A percentile compares a stretch with the other conserved stretches of the same genome.
phyloP scores from a whole-genome alignment of 2,329 filamentous ascomycete species.

The Parastagonospora nodorum region DNA sequence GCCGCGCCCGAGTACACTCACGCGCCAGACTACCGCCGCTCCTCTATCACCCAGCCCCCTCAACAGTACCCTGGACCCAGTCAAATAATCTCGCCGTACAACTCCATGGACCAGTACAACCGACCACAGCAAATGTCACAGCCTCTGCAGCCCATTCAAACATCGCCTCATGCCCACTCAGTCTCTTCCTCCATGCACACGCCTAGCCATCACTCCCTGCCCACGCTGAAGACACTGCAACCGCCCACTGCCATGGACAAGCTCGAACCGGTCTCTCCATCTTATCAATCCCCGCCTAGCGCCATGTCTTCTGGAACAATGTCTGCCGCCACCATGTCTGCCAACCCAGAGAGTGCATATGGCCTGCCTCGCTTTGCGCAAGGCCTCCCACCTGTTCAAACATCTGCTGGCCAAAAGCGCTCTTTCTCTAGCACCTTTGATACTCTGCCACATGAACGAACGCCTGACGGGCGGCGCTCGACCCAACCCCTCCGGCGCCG shows the following conservation, averaged over 20 bases:
- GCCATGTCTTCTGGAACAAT: constrained; percentile 35
- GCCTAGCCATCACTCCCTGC: constrained; percentile 44
- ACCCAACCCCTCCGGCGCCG: constrained; percentile 40
- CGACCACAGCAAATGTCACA: constrained; percentile 45
- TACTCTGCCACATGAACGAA: constrained; percentile 48
- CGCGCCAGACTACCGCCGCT: constrained; percentile 47
- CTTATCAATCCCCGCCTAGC: constrained; percentile 46
- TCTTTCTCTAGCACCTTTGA: constrained; percentile 54
- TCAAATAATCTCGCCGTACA: constrained; percentile 43
- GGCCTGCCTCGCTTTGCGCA: constrained; percentile 35
- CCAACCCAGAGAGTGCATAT: constrained; percentile 38
- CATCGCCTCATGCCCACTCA: constrained; percentile 38
- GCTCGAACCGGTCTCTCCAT: constrained; percentile 52
- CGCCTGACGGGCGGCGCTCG: constrained; percentile 53
- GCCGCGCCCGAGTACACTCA: constrained; percentile 46
- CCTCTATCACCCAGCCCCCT: constrained; percentile 42
- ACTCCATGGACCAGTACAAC: constrained; percentile 44
- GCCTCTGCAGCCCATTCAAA: constrained; percentile 39
- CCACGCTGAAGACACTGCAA: constrained; percentile 51
- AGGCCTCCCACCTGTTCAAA: constrained; percentile 27
- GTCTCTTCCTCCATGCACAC: constrained; percentile 37
- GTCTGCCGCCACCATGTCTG: constrained; percentile 43
- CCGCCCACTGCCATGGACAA: constrained; percentile 39
- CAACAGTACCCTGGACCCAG: constrained; percentile 44
- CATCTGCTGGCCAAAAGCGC: constrained; percentile 50